Conservation (phyloP, 345 rosid species). For the Eutrema yunnanense region DNA sequence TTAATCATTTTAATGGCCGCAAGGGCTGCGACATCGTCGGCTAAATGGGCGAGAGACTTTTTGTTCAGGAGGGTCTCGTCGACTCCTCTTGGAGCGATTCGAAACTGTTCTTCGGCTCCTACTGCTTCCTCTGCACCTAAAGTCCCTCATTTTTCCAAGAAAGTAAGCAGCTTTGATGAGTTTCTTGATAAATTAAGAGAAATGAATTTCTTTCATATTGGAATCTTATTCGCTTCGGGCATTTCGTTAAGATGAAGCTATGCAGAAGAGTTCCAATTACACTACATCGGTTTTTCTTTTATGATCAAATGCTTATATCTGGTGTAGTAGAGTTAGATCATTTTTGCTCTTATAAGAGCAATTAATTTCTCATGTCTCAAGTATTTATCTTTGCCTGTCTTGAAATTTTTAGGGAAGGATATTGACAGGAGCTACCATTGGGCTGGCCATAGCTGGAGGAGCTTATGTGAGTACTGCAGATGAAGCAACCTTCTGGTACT, state of each 20-base stretch:
- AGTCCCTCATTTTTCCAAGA: slow-evolving; percentile 77
- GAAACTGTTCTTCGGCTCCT: slow-evolving; percentile 45
- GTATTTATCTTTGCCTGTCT: slow-evolving; percentile 5
- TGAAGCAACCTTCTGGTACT: slow-evolving; percentile 98
- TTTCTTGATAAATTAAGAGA: not conserved
- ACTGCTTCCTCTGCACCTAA: slow-evolving; percentile 46
- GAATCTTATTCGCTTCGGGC: slow-evolving; percentile 3
- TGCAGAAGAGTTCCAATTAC: not conserved
- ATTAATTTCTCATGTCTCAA: not conserved
- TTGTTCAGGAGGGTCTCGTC: slow-evolving; percentile 32
- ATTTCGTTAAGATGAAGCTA: not conserved
- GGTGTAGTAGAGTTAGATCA: slow-evolving; percentile 5
- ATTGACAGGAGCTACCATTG: slow-evolving; percentile 78
- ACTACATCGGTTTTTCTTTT: not conserved
- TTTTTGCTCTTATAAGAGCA: not conserved
- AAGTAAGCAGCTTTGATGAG: slow-evolving; percentile 33
- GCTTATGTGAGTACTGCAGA: slow-evolving; percentile 96
- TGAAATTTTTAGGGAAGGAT: slow-evolving; percentile 56
- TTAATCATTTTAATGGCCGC: slow-evolving; percentile 39
- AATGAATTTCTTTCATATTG: not conserved
- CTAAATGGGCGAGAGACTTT: slow-evolving; percentile 40
- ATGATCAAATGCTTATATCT: not conserved
- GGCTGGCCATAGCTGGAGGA: slow-evolving; percentile 80
- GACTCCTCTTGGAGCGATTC: slow-evolving; percentile 32
- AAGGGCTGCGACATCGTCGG: slow-evolving; percentile 30